A percentile compares a stretch with the other conserved stretches of the same genome.
Conservation (phyloP, 2,329 filamentous ascomycete species). For the Sclerotiophoma versabilis region DNA sequence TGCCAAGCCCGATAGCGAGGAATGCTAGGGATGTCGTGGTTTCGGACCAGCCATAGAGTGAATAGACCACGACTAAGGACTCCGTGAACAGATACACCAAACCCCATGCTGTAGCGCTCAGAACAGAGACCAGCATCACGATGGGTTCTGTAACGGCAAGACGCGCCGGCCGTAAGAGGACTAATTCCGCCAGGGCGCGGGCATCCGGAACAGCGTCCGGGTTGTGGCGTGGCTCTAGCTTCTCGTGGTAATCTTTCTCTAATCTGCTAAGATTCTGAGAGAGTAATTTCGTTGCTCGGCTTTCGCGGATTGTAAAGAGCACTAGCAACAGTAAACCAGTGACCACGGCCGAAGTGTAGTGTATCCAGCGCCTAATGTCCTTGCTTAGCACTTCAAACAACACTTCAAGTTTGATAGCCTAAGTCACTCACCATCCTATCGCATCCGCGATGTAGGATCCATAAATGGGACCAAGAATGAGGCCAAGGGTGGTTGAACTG, state of each 20-base stretch:
- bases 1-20: neutral
- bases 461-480: neutral
- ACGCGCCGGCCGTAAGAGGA: neutral
- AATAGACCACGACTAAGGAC: neutral
- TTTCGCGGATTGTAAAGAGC: neutral
- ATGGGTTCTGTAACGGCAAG: constrained; percentile 1
- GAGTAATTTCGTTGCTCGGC: too few relatives aligned
- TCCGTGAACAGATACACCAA: constrained; percentile 2
- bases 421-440: constrained; percentile 3
- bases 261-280: too few relatives aligned
- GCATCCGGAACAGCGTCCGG: neutral
- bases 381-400: too few relatives aligned
- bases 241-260: too few relatives aligned
- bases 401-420: too few relatives aligned
- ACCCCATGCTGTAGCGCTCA: neutral
- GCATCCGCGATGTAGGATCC: neutral
- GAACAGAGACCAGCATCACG: neutral
- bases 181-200: neutral
- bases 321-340: neutral
- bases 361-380: constrained; percentile 4
- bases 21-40: neutral
- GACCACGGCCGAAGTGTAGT: constrained; percentile 1
- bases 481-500: neutral
- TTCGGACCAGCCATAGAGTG: neutral
- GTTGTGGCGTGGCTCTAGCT: too few relatives aligned